A percentile compares a stretch with the other conserved stretches of the same genome.
Conservation (phyloP, 208 protist genomes). For the Crithidia fasciculata region DNA sequence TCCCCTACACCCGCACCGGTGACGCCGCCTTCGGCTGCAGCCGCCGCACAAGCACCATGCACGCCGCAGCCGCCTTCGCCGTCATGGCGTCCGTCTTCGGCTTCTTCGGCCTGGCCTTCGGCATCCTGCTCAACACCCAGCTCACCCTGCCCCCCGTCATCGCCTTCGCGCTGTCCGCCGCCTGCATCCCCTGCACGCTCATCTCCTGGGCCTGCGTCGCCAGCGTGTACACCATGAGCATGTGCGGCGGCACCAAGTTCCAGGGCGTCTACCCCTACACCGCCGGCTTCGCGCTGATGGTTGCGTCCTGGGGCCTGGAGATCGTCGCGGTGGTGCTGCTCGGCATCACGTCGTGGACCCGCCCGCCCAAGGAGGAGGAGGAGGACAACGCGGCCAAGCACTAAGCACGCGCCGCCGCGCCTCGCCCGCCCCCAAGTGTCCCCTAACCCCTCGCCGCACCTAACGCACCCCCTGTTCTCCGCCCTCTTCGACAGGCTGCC, state of each 20-base stretch:
- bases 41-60: conserved; percentile 39
- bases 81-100: conserved; percentile 41
- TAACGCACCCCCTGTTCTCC: too few species aligned
- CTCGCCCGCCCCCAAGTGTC: too few species aligned
- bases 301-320: conserved; percentile 45
- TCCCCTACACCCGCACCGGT: conserved; percentile 28
- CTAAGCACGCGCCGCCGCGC: neutral
- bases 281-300: conserved; percentile 54
- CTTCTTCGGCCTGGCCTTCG: conserved; percentile 40
- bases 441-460: too few species aligned
- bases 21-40: conserved; percentile 36
- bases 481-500: too few species aligned
- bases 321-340: conserved; percentile 34
- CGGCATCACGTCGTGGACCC: conserved; percentile 27
- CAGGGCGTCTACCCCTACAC: conserved; percentile 33
- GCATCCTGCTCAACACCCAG: conserved; percentile 36
- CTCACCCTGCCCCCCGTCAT: conserved; percentile 22
- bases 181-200: conserved; percentile 42
- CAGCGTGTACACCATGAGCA: conserved; percentile 36
- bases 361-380: conserved; percentile 31
- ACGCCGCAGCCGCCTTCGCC: conserved; percentile 38
- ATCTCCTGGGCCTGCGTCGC: conserved; percentile 58
- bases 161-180: conserved; percentile 33
- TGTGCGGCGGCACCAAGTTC: conserved; percentile 33
- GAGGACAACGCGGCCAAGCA: conserved; percentile 24